Base-by-base conservation (phyloP, 495 filamentous ascomycete genomes). In the Sphaerosporella brunnea region DNA sequence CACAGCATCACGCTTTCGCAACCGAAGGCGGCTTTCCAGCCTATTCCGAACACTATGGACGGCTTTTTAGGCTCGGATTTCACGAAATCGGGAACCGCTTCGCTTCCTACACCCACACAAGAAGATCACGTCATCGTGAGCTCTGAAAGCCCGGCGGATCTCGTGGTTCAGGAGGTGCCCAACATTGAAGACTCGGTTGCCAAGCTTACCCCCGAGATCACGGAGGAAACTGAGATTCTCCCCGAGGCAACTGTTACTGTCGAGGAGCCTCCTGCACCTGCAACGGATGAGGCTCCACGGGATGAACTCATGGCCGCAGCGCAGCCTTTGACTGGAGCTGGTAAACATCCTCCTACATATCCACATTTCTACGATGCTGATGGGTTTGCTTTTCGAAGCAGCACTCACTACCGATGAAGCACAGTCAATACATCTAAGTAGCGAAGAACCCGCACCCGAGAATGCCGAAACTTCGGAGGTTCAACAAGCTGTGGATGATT, bases 111-210 rank as follows among this genome's bases (percentile, higher is more conserved):
- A 11, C 45, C 45, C 2, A 48, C 32, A 15, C 45, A 48, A 20
- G 45, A 48, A 8, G 45, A 48, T 21, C 45, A 48, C 39, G 45
- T 48, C 21, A 39, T 37, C 39, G 16, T 10, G 25, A 25, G 23
- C 20, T 21, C 44, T 34, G 45, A 23, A 5, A 23, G 16, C 19
- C 35, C 21, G 3, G 15, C 23, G 4, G 13, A 34, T 20, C 23
- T 43, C 10, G 40, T 43, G 24, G 28, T 32, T 5, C 7, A 32
- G 5, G 28, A 32, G 28, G 28, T 13, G 28, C 28, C 28, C 13
- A 5, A 13, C 8, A 18, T 2, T 18, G 23, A 4, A 25, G 23
- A 24, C 11, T 26, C 28, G 28, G 40, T 13, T n/a, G 24, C 23
- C 10, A 43, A 43, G 24, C 23, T 43, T 24, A 43, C 40, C 2